Percentiles rank a stretch among this genome's conserved stretches.
These are phyloP conservation scores for Ilex asprella DNA, from an alignment of 257 asterid species.

Conservation along the genomic window DNA sequence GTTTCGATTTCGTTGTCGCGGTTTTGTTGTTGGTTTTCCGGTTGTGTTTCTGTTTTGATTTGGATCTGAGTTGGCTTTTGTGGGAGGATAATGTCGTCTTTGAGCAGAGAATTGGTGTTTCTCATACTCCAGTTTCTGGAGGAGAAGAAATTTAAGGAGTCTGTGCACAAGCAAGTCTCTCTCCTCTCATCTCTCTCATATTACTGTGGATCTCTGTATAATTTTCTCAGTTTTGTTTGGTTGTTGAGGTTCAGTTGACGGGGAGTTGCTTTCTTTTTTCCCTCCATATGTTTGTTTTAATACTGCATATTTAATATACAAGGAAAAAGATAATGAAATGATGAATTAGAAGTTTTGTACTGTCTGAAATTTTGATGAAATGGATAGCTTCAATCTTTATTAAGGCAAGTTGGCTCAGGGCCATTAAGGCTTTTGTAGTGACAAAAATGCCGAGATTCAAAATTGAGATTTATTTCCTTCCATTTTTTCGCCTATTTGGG, in stretches of 20 bases:
- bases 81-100: slow-evolving; percentile 60
- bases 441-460: neutral
- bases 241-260: neutral
- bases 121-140: slow-evolving; percentile 93
- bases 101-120: slow-evolving; percentile 93
- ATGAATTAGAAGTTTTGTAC: neutral
- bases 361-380: neutral
- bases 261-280: neutral
- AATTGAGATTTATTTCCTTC: neutral
- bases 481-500: neutral
- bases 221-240: too few relatives aligned
- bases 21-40: neutral
- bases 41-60: neutral
- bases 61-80: slow-evolving; percentile 29
- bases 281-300: too few relatives aligned
- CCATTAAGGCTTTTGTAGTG: too few relatives aligned
- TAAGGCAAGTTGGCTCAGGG: too few relatives aligned
- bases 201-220: neutral
- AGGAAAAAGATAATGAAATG: neutral
- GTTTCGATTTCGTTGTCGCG: neutral
- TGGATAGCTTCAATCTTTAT: too few relatives aligned
- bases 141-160: slow-evolving; percentile 95
- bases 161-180: slow-evolving; percentile 65
- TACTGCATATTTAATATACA: too few relatives aligned
- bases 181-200: neutral